Evolutionary conservation across 192 early-diverging fungal species (phyloP), one percentile per base, ranked within the genome.

Genomic region (Dispira simplex): DNA sequence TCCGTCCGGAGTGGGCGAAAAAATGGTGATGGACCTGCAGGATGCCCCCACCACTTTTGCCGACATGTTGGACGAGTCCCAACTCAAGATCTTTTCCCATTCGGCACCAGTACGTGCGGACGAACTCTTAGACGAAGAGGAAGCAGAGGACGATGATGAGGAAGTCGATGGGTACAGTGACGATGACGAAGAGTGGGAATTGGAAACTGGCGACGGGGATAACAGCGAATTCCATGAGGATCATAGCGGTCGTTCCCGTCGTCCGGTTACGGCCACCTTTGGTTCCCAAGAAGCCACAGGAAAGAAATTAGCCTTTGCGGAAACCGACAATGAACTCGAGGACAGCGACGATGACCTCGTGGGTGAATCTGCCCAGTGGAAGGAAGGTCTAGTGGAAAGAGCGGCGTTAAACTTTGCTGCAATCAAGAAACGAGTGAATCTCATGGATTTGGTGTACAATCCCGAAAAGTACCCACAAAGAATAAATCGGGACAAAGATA

Each of bases 11-110:
- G 73, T 81, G 66, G 96, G 96, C 21, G 93, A 99, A 67, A 80
- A 83, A 63, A 89, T 99, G 85, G 92, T 99, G 23, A 84, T 87
- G 68, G 84, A 90, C 66, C 73, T 99, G 58, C 96, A 99, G 72
- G 88, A 92, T 70, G 89, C 81, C 12, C 64, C 77, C 90, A 32
- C 9, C 16, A 49, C 55, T 10, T 58, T 65, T 47, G 63, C 46
- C 1, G 77, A 73, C 6, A 67, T 68, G 25, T 32, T 78, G 66
- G 68, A 69, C 0, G 63, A 44, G 43, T 69, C 74, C 64, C 66
- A 71, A 63, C 69, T 78, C 25, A 72, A 66, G 47, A 55, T 78
- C 46, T 78, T 78, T 46, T 73, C 73, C 28, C 66, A 69, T 52
- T 59, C 80, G 3, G 66, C 55, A 47, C 70, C 77, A 0, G 54